Evolutionary conservation across 2,329 filamentous ascomycete genomes (phyloP), one percentile per base, ranked within the genome.

Genomic region (Aaosphaeria arxii): DNA sequence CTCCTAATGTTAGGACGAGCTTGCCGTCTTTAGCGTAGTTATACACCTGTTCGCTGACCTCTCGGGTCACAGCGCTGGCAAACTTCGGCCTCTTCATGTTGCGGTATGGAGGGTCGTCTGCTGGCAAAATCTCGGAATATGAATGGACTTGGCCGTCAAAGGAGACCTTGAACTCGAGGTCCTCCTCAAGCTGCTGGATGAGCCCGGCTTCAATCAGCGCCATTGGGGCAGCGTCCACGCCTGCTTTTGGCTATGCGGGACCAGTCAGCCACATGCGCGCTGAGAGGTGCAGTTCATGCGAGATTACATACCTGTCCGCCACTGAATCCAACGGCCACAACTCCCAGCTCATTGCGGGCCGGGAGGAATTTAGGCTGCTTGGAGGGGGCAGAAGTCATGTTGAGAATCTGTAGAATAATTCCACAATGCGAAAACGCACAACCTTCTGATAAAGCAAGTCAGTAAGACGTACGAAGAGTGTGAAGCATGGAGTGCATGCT

Each of bases 311-410:
- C 91, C 84, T 96, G 94, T 48, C 94, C 94, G 57, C 92, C 92
- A 46, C 91, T 95, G 78, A 97, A 99, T 54, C 92, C 92, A 35
- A 97, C 94, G 43, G 92, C 91, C 35, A 97, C 90, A 48, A 99
- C 82, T 53, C 92, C 94, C 55, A 99, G 80, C 64, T 97, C 86
- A 65, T 88, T 80, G 31, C 85, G 82, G 66, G 86, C 80, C 55
- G 86, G 79, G 59, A 97, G 86, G 76, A 96, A 97, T 66, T 87
- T 91, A 51, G 83, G 79, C 43, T 76, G 66, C 52, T 85, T 77
- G 5, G 81, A 81, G 4, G 82, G 77, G 31, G 82, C 80, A 47
- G 74, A 72, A 32, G 78, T 80, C 78, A 81, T 82, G 30, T 39
- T 58, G 44, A 11, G 36, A 24, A 24, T 24, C 17, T 24, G 17